Evolutionary conservation across 306 rosid species (phyloP), one percentile per base, ranked within the genome.

Genomic region (Fagus crenata): DNA sequence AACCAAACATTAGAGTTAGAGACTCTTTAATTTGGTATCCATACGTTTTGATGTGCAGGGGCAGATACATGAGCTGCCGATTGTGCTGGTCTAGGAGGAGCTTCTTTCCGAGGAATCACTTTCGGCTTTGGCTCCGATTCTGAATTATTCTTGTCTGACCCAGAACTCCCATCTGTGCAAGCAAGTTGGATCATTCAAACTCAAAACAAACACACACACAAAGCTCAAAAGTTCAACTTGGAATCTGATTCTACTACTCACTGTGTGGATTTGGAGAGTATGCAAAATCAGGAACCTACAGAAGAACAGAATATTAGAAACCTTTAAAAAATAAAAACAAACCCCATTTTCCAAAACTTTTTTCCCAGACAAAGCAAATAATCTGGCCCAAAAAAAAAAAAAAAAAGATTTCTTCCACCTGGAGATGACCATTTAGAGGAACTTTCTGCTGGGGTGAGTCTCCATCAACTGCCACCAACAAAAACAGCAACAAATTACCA

Each of bases 211-310:
- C 5, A 31, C 36, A 3, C 18, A 74, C 32, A 35, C 43, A 40
- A 56, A 58, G 53, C 8, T 49, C 14, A 64, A 49, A 79, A 81
- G 82, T 46, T 55, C 46, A 67, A 67, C 81, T 71, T 79, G 75
- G 88, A 89, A 87, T 86, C 86, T 7, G 86, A 87, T 88, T 79
- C 83, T 73, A 82, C 71, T 69, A 83, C 97, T 89, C 85, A 95
- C 99, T 92, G 83, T 91, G 98, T 74, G 92, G 97, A 90, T 96
- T 96, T 49, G 98, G 99, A 72, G 99, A 96, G 91, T 88, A 88
- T 1, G 90, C 99, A 86, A 92, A 96, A 88, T 96, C 99, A 76
- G 97, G 99, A 90, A 96, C 94, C 99, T 96, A 75, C 78, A 71
- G 77, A 78, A 78, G 22, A 80, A 80, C 18, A 67, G 81, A 88